Base-by-base conservation (phyloP, 257 asterid species). In the Ophiorrhiza pumila region DNA sequence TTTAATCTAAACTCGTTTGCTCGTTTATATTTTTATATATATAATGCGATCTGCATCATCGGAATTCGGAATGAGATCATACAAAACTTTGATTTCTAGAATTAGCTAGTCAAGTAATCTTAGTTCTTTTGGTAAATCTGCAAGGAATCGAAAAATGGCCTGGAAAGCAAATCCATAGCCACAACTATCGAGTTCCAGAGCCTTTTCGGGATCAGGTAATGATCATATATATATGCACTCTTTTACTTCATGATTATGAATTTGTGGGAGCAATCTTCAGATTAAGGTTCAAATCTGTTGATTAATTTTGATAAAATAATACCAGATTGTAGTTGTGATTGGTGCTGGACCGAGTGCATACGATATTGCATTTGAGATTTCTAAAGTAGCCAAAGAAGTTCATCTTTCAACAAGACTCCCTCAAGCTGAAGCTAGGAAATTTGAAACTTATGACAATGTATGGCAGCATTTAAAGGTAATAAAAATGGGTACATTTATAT, bases 71-170 rank as follows among this genome's bases (percentile, higher is more conserved):
- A n/a, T n/a, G n/a, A n/a, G n/a, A n/a, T n/a, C n/a, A n/a, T 1
- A n/a, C 20, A 17, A 17, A 15, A 12, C 2, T 55, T 55, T 55
- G 12, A 9, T 55, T 10, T 49, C 7, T 3, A 55, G 1, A 46
- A 46, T 11, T 46, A 11, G 2, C 2, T 15, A 12, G 20, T 46
- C n/a, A n/a, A 55, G 0, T 5, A 8, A 7, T 52, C 8, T 7
- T 53, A 4, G 4, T 20, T n/a, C 5, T 0, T 46, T 46, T 43
- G 49, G 11, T 5, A 13, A 46, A 29, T 72, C 5, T 13, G 8
- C 22, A 15, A 87, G 96, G 96, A 39, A 78, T 83, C 12, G 80
- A 76, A 34, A 82, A 78, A n/a, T 90, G 96, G 94, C 85, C 90
- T 2, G 84, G 94, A 37, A 85, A 82, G 79, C 88, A 90, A 73